phyloP scores from a whole-genome alignment of 192 early-diverging fungal genomes.

The Entomortierella parvispora region DNA sequence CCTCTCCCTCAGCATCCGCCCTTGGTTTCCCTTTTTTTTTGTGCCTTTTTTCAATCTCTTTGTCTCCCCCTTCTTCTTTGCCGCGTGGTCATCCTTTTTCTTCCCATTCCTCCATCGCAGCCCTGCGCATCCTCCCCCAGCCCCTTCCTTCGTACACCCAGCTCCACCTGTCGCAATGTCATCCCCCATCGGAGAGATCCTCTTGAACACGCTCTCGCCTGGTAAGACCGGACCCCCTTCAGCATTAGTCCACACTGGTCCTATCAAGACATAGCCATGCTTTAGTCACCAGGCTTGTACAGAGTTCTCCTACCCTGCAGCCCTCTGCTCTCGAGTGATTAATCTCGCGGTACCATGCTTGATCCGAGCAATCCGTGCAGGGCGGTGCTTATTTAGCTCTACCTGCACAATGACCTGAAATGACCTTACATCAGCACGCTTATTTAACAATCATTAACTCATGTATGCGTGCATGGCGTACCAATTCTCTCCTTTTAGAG shows the following conservation, averaged over 20 bases:
- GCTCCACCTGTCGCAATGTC: slow-evolving; percentile 24
- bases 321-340: too few species aligned
- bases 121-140: background rate
- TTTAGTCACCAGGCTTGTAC: too few species aligned
- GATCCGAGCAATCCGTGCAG: too few species aligned
- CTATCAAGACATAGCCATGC: background rate
- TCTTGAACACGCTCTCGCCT: slow-evolving; percentile 81
- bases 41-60: background rate
- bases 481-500: slow-evolving; percentile 56
- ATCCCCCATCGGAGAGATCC: slow-evolving; percentile 72
- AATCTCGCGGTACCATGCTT: too few species aligned
- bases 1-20: too few species aligned
- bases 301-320: too few species aligned
- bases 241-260: too few species aligned
- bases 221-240: slow-evolving; percentile 52
- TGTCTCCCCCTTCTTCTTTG: background rate
- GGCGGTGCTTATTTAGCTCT: too few species aligned
- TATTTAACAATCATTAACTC: background rate
- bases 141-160: background rate
- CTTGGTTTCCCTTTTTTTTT: slow-evolving; percentile 3
- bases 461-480: background rate
- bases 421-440: background rate
- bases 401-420: too few species aligned
- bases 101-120: background rate
- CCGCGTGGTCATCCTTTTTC: background rate